phyloP scores from a whole-genome alignment of 2,329 filamentous ascomycete genomes.

The Neofusicoccum kwambonambiense region DNA sequence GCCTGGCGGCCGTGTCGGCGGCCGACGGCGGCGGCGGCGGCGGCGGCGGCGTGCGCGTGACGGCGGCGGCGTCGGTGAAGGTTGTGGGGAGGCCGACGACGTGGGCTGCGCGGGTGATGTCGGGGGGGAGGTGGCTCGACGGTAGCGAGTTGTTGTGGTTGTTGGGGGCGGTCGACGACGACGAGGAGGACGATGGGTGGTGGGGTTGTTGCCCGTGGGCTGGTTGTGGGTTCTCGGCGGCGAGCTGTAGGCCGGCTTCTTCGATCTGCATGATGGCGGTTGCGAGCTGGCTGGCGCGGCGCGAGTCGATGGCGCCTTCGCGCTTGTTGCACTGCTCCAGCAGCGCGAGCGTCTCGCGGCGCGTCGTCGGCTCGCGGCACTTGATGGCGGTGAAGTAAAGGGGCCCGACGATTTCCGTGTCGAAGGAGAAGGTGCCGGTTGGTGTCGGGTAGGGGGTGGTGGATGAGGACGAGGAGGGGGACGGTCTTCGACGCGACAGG shows the following conservation, averaged over 20 bases:
- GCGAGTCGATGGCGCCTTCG: constrained; percentile 2
- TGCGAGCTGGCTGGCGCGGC: neutral
- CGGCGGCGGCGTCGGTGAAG: neutral
- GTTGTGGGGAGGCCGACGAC: neutral
- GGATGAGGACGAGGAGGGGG: neutral
- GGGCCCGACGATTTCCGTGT: constrained; percentile 22
- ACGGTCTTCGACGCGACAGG: neutral
- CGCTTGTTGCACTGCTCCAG: constrained; percentile 3
- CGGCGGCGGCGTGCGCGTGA: neutral
- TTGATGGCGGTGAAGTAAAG: constrained; percentile 50
- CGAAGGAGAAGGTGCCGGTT: constrained; percentile 1
- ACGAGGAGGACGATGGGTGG: constrained; percentile 13
- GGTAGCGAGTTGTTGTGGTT: neutral
- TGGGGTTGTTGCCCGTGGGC: constrained; percentile 1
- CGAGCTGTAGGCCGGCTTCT: neutral
- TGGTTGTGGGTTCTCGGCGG: neutral
- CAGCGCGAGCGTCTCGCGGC: constrained; percentile 1
- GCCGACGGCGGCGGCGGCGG: neutral
- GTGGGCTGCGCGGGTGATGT: neutral
- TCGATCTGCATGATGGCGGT: constrained; percentile 7
- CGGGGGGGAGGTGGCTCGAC: neutral
- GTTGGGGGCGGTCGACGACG: neutral
- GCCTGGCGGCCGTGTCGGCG: neutral
- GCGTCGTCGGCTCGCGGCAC: constrained; percentile 37
- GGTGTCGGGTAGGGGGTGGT: neutral